Percentiles rank a stretch among this genome's conserved stretches.
These are phyloP conservation scores for Pseudopyricularia javanii DNA, from an alignment of 2,329 filamentous ascomycete genomes.

Conservation along the genomic window DNA sequence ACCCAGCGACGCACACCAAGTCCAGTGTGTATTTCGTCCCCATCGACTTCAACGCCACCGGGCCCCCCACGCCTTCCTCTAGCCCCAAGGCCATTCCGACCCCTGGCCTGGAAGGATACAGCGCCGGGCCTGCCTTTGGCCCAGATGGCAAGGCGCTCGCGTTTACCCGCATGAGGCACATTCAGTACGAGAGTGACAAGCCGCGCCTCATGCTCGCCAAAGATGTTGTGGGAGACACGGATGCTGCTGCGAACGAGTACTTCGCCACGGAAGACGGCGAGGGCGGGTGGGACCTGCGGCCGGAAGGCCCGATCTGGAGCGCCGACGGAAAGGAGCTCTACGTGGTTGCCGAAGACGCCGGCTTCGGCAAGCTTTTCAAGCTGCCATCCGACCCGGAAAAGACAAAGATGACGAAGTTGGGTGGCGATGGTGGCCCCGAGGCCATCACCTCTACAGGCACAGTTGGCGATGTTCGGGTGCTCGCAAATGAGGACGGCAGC, in stretches of 20 bases:
- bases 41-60: conserved; percentile 53
- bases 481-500: conserved; percentile 27
- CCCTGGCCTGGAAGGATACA: conserved; percentile 50
- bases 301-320: conserved; percentile 45
- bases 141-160: conserved; percentile 57
- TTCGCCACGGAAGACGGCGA: conserved; percentile 49
- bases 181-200: conserved; percentile 74
- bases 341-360: conserved; percentile 62
- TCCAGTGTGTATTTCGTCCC: conserved; percentile 67
- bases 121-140: conserved; percentile 58
- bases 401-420: neutral
- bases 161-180: conserved; percentile 66
- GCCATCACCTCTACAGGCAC: conserved; percentile 37
- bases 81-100: conserved; percentile 39
- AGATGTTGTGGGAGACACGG: conserved; percentile 39
- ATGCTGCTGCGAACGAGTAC: conserved; percentile 42
- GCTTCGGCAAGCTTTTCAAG: conserved; percentile 47
- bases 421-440: conserved; percentile 25
- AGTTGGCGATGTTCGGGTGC: conserved; percentile 37
- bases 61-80: conserved; percentile 3
- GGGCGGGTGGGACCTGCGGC: conserved; percentile 48
- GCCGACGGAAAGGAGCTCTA: conserved; percentile 51
- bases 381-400: conserved; percentile 39
- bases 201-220: conserved; percentile 53
- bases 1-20: conserved; percentile 66